Evolutionary conservation across 2,329 filamentous ascomycete species (phyloP).

Genomic region (Exophiala calicioides): DNA sequence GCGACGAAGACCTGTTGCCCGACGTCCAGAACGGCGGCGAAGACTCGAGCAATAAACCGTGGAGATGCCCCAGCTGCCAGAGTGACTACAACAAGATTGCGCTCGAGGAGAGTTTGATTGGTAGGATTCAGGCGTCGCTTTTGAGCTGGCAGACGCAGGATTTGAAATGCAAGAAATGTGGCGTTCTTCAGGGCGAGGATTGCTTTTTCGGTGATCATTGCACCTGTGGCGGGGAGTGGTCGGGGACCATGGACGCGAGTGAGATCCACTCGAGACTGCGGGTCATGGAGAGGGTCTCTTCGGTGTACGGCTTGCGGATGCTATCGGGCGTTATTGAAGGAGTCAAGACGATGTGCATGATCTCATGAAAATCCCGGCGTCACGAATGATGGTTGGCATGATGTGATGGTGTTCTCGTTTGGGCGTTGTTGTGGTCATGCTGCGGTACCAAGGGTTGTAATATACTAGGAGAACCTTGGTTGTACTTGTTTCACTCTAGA

Average conservation of each 20-base stretch:
- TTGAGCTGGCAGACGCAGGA: conserved; percentile 88
- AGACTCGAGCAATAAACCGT: conserved; percentile 50
- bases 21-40: conserved; percentile 38
- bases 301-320: conserved; percentile 80
- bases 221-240: conserved; percentile 86
- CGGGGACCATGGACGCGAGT: conserved; percentile 65
- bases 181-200: conserved; percentile 72
- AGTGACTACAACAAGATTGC: conserved; percentile 73
- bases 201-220: conserved; percentile 85
- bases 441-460: no score
- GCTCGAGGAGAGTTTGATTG: conserved; percentile 81
- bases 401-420: no score
- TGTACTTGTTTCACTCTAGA: no score
- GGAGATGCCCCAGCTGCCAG: conserved; percentile 76
- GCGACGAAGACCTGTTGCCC: conserved; percentile 78
- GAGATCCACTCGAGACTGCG: conserved; percentile 66
- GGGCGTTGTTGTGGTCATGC: no score
- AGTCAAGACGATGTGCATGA: conserved; percentile 51
- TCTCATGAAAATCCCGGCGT: no score
- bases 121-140: conserved; percentile 70
- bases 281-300: conserved; percentile 73
- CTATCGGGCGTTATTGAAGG: conserved; percentile 71
- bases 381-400: no score
- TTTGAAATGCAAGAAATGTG: conserved; percentile 73
- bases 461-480: no score